A percentile compares a stretch with the other conserved stretches of the same genome.
Conservation (phyloP, 83 land plant genomes). For the Picea abies region DNA sequence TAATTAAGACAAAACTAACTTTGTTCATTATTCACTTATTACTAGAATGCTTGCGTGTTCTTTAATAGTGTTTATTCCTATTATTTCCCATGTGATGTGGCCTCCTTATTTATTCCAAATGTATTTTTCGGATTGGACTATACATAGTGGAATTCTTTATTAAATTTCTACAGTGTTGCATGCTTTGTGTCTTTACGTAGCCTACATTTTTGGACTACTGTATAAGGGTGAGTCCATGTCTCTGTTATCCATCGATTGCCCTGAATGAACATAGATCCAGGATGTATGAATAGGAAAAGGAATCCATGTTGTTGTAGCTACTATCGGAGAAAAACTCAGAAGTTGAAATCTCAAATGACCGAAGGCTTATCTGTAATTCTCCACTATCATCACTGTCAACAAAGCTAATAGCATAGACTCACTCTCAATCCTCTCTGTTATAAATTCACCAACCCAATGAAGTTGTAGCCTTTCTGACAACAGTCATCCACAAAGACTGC, state of each 20-base stretch:
- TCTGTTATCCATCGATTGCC: conserved; percentile 27
- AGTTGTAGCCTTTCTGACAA: conserved; percentile 54
- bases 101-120: too few species aligned
- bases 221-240: too few species aligned
- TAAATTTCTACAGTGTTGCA: too few species aligned
- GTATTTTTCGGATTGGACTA: too few species aligned
- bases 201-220: too few species aligned
- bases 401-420: conserved; percentile 37
- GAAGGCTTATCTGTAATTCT: conserved; percentile 15
- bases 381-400: conserved; percentile 30
- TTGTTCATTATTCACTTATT: too few species aligned
- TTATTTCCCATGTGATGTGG: too few species aligned
- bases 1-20: too few species aligned
- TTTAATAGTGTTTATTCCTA: too few species aligned
- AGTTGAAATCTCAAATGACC: conserved; percentile 25
- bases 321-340: conserved; percentile 35
- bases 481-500: conserved; percentile 41
- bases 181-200: too few species aligned
- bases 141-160: too few species aligned
- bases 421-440: conserved; percentile 43
- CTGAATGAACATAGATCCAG: conserved; percentile 80
- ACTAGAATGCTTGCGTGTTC: too few species aligned
- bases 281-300: conserved; percentile 87
- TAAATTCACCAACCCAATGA: conserved; percentile 62
- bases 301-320: conserved; percentile 79